A percentile compares a stretch with the other conserved stretches of the same genome.
Conservation (phyloP, 495 filamentous ascomycete species). For the Daldinia childiae region DNA sequence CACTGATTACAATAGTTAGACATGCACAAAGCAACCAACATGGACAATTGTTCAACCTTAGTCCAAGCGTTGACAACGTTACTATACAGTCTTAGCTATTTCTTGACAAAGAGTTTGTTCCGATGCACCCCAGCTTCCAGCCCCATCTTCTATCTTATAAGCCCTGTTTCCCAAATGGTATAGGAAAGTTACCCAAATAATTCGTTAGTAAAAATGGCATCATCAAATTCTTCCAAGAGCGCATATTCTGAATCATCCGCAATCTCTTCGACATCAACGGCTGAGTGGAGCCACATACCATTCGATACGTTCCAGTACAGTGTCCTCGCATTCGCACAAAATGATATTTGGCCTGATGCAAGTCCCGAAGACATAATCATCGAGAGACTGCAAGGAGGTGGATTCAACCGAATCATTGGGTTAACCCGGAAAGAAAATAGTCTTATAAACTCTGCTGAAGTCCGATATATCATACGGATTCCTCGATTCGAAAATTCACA, state of each 20-base stretch:
- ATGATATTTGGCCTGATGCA: slow-evolving; percentile 1
- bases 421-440: background rate
- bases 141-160: too few relatives aligned
- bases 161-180: too few relatives aligned
- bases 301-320: background rate
- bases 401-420: slow-evolving; percentile 11
- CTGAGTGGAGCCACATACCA: background rate
- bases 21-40: too few relatives aligned
- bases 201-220: background rate
- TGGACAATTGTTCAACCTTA: too few relatives aligned
- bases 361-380: background rate
- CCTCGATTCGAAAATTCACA: background rate
- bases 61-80: too few relatives aligned
- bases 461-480: slow-evolving; percentile 15
- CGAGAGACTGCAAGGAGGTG: background rate
- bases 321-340: background rate
- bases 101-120: too few relatives aligned
- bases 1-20: too few relatives aligned
- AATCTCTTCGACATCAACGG: background rate
- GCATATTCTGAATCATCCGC: background rate
- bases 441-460: background rate
- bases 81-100: too few relatives aligned
- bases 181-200: too few relatives aligned
- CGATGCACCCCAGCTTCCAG: too few relatives aligned
- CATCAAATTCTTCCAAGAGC: background rate